phyloP scores from a whole-genome alignment of 2,329 filamentous ascomycete species.

The Aspergillus quadrilineatus region DNA sequence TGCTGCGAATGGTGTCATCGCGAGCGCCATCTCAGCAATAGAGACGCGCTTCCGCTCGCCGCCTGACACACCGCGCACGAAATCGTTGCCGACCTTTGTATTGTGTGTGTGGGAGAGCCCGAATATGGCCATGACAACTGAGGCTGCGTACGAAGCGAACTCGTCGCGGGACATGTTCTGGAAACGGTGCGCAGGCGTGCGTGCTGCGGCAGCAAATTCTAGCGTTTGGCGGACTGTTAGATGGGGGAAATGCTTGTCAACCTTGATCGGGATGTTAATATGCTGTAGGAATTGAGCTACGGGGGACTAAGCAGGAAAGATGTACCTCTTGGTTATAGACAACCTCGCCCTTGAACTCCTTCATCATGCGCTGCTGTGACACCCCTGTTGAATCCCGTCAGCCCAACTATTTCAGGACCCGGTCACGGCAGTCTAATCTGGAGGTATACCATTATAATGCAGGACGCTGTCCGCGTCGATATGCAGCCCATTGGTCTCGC shows the following conservation, averaged over 20 bases:
- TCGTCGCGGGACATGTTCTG: background rate
- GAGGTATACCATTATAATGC: constrained; percentile 57
- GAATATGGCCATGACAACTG: constrained; percentile 45
- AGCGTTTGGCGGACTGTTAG: constrained; percentile 69
- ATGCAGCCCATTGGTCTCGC: constrained; percentile 75
- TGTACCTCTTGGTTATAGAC: constrained; percentile 32
- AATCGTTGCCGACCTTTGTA: constrained; percentile 52
- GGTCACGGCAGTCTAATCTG: too few relatives aligned
- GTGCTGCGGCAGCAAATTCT: constrained; percentile 62
- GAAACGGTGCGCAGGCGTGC: background rate
- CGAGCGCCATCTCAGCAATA: constrained; percentile 54
- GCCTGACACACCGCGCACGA: constrained; percentile 59
- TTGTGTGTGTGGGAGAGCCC: constrained; percentile 48
- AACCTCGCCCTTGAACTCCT: constrained; percentile 40
- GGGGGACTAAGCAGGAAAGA: background rate
- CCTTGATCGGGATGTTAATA: constrained; percentile 50
- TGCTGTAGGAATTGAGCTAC: too few relatives aligned
- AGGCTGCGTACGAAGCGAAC: background rate
- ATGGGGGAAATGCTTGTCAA: constrained; percentile 67
- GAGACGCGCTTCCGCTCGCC: constrained; percentile 60
- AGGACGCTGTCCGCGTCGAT: constrained; percentile 68
- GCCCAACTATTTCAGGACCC: background rate
- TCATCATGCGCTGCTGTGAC: constrained; percentile 24
- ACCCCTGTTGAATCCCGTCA: background rate
- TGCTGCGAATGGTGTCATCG: constrained; percentile 42